phyloP scores from a whole-genome alignment of 306 rosid genomes.

The Mucuna pruriens region DNA sequence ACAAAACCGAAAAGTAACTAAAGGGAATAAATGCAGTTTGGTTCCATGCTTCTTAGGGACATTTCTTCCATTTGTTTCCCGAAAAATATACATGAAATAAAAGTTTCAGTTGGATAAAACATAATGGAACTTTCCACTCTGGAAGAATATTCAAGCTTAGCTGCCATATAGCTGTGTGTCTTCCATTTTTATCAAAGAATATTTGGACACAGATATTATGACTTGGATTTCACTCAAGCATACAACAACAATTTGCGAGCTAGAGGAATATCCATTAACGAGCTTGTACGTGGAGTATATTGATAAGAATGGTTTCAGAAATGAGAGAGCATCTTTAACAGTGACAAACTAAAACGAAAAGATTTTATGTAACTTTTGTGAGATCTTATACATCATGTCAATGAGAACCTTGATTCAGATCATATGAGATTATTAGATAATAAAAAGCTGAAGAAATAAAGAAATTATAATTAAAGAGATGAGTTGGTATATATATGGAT shows the following conservation, averaged over 20 bases:
- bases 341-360: constrained; percentile 28
- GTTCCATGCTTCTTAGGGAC: constrained; percentile 31
- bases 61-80: constrained; percentile 31
- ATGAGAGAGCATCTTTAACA: constrained; percentile 38
- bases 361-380: constrained; percentile 37
- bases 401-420: neutral
- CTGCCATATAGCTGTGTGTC: constrained; percentile 50
- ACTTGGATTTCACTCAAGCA: constrained; percentile 36
- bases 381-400: constrained; percentile 52
- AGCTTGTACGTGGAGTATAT: neutral
- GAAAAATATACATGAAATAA: constrained; percentile 36
- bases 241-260: constrained; percentile 20
- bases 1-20: neutral
- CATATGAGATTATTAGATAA: neutral
- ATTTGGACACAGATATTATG: constrained; percentile 32
- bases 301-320: constrained; percentile 18
- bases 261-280: constrained; percentile 49
- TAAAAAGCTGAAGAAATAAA: neutral
- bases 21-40: constrained; percentile 34
- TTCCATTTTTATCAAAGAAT: constrained; percentile 49
- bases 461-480: too few relatives aligned
- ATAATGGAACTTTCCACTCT: constrained; percentile 55
- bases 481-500: too few relatives aligned
- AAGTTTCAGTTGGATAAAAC: constrained; percentile 40
- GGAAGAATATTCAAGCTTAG: constrained; percentile 61